phyloP scores from a whole-genome alignment of 306 rosid genomes.

The Prunus kanzakura region DNA sequence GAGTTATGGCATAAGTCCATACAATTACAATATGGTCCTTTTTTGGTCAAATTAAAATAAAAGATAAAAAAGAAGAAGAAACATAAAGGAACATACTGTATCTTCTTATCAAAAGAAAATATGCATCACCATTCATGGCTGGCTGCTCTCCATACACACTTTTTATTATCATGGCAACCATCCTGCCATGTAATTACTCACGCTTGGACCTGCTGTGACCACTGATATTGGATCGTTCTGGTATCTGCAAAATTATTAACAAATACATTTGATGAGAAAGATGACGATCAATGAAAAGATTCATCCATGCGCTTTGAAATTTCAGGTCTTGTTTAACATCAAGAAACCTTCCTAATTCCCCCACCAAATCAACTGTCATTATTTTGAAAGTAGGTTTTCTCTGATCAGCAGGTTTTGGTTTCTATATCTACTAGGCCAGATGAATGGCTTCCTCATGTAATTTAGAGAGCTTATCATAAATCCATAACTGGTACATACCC shows the following conservation, averaged over 20 bases:
- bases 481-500: slow-evolving; percentile 44
- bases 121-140: background rate
- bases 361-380: no score
- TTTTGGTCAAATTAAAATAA: background rate
- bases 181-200: slow-evolving; percentile 80
- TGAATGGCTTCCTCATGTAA: background rate
- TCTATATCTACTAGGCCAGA: background rate
- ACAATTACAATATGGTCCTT: slow-evolving; percentile 6
- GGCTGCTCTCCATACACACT: background rate
- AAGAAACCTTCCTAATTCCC: no score
- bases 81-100: slow-evolving; percentile 9
- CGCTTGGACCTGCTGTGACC: slow-evolving; percentile 86
- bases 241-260: slow-evolving; percentile 46
- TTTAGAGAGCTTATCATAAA: background rate
- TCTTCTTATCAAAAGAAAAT: background rate
- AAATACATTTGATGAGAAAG: background rate
- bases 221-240: slow-evolving; percentile 64
- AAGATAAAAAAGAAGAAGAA: background rate
- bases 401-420: no score
- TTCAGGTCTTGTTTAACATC: no score
- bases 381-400: no score
- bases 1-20: slow-evolving; percentile 15
- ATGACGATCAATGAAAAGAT: background rate
- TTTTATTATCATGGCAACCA: slow-evolving; percentile 67
- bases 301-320: background rate